Evolutionary conservation across 768 basidiomycete genomes (phyloP), one percentile per base, ranked within the genome.

Genomic region (Boletellus emodensis): DNA sequence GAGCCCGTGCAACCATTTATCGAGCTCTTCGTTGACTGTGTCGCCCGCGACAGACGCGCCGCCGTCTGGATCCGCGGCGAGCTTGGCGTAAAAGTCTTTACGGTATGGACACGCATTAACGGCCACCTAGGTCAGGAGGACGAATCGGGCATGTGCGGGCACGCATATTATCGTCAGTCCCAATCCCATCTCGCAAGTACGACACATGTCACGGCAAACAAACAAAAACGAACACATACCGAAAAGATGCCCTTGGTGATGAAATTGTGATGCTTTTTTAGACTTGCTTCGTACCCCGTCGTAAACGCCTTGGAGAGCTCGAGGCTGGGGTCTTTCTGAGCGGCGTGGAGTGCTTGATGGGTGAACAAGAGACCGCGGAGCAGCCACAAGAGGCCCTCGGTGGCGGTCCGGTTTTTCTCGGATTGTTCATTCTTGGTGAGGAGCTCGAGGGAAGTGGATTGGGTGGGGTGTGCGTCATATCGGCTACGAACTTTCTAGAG

Each of bases 311-410:
- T 71, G 2, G 81, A 60, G 13, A 99, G 81, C 49, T 81, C 77
- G 12, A 39, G 48, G 2, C 64, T 63, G 40, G 80, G 73, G 68
- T 94, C 79, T 4, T 72, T 75, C 60, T 92, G 87, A 0, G 85
- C 80, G 40, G 77, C 72, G 55, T 87, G 78, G 22, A 99, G 80
- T 1, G 88, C 88, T 49, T 80, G 75, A 70, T 85, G 83, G 32
- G 95, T 99, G 75, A 99, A 99, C 26, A 82, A 80, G 46, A 94
- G 80, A 3, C 93, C 96, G 28, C 94, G 84, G 42, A 94, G 78
- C 43, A 99, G 80, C 96, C 96, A 99, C 71, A 97, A 72, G 48
- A 97, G 78, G 14, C 92, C 94, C 63, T 94, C 87, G 0, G 94
- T 96, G 3, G 95, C 92, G 1, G 81, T 78, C 14, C 82, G 79